A percentile compares a stretch with the other conserved stretches of the same genome.
Conservation (phyloP, 371 early-diverging fungal species). For the Mucor irregularis region DNA sequence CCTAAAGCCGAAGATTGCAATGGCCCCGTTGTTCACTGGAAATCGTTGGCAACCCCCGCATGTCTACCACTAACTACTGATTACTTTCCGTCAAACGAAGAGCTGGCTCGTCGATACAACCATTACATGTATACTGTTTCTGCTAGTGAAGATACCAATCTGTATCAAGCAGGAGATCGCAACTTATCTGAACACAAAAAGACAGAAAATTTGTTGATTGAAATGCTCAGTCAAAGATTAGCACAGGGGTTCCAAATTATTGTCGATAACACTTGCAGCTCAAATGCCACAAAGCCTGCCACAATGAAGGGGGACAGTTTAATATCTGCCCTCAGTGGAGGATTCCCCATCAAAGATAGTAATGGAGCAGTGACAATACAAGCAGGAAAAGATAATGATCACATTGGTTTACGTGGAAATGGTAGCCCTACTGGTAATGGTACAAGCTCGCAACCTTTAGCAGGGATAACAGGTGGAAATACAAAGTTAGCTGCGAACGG, state of each 20-base stretch:
- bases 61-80: slow-evolving; percentile 94
- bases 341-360: background rate
- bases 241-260: slow-evolving; percentile 95
- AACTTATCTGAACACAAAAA: slow-evolving; percentile 48
- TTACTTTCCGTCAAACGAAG: slow-evolving; percentile 78
- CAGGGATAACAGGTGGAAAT: slow-evolving; percentile 9
- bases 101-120: slow-evolving; percentile 68
- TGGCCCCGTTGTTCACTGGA: slow-evolving; percentile 72
- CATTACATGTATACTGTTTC: slow-evolving; percentile 85
- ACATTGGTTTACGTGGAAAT: background rate
- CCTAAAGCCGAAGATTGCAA: slow-evolving; percentile 51
- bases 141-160: slow-evolving; percentile 65
- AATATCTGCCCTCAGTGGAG: slow-evolving; percentile 8
- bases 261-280: slow-evolving; percentile 49
- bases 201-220: slow-evolving; percentile 73
- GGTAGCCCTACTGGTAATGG: slow-evolving; percentile 11
- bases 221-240: slow-evolving; percentile 88
- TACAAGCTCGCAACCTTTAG: slow-evolving; percentile 4
- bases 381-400: slow-evolving; percentile 9
- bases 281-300: slow-evolving; percentile 14
- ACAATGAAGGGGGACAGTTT: slow-evolving; percentile 12
- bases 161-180: slow-evolving; percentile 56
- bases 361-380: background rate
- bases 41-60: slow-evolving; percentile 87
- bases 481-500: slow-evolving; percentile 4